Conservation (phyloP, 495 filamentous ascomycete species). For the Aspergillus bertholletiae region DNA sequence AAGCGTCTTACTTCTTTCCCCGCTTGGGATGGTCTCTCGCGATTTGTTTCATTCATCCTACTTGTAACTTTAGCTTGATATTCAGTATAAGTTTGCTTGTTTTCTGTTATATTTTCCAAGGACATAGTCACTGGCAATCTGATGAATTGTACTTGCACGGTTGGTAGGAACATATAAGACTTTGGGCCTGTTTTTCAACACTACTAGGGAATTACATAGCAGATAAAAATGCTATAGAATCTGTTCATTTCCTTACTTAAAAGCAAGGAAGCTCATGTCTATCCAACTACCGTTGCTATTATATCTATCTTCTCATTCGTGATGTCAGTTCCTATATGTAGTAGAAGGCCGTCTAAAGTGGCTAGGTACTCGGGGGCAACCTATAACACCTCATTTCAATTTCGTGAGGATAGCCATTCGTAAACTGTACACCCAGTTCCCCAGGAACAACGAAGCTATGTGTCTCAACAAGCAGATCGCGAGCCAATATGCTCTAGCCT, state of each 20-base stretch:
- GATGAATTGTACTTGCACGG: neutral
- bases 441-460: too few relatives aligned
- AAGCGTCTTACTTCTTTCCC: constrained; percentile 13
- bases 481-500: too few relatives aligned
- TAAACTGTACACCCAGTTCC: neutral
- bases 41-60: constrained; percentile 9
- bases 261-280: too few relatives aligned
- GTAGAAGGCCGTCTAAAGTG: neutral
- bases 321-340: neutral
- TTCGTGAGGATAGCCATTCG: neutral
- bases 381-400: neutral
- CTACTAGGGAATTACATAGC: neutral
- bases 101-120: neutral
- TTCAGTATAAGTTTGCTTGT: constrained; percentile 28
- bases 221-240: neutral
- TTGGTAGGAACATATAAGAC: too few relatives aligned
- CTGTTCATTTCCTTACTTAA: neutral
- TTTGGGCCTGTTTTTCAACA: too few relatives aligned
- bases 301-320: neutral
- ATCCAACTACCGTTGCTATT: neutral
- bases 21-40: constrained; percentile 9
- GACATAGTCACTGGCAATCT: neutral
- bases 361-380: neutral
- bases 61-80: constrained; percentile 35
- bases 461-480: neutral